Base-by-base conservation (phyloP, 768 basidiomycete genomes). In the Trametes coccinea region DNA sequence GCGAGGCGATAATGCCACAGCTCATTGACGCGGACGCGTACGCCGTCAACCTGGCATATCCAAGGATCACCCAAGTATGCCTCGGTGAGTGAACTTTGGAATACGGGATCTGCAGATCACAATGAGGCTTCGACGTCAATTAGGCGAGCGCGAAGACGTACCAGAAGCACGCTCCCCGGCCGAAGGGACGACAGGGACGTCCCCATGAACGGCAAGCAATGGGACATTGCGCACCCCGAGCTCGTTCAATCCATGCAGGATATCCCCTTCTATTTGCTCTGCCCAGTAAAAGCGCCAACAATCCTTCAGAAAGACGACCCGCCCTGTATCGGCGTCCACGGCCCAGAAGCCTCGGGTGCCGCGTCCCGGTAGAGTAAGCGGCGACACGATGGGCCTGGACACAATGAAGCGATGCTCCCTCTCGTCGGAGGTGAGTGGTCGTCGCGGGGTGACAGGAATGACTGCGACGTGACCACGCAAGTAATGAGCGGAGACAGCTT, bases 301-400 rank as follows among this genome's bases (percentile, higher is more conserved):
- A 14, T 63, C 62, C 48, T 63, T 63, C 9, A 63, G 33, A 52
- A 63, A 63, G 0, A 40, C 57, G 16, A 63, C n/a, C 1, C n/a
- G 49, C 3, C 40, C 29, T 2, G 56, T 43, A 16, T 2, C 29
- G 10, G 10, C 43, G 13, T 54, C 29, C 7, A 63, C 57, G 5
- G 62, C 62, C 62, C 62, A 63, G 33, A 54, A 59, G 6, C 62
- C 62, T 5, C 52, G 33, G 16, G 62, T 63, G 5, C 39, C 51
- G 8, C 62, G 62, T 1, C 62, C 53, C 13, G 11, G 29, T 13
- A 63, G 17, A 2, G 37, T 31, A 11, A 49, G 29, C 1, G 62
- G 62, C 2, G 56, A 49, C 0, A 63, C 47, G 5, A 63, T 45
- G 0, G 62, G 52, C 16, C 56, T 43, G 4, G 62, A 63, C 10